These are phyloP conservation scores for Delphinella strobiligena DNA, from an alignment of 2,329 filamentous ascomycete genomes.

Conservation along the genomic window DNA sequence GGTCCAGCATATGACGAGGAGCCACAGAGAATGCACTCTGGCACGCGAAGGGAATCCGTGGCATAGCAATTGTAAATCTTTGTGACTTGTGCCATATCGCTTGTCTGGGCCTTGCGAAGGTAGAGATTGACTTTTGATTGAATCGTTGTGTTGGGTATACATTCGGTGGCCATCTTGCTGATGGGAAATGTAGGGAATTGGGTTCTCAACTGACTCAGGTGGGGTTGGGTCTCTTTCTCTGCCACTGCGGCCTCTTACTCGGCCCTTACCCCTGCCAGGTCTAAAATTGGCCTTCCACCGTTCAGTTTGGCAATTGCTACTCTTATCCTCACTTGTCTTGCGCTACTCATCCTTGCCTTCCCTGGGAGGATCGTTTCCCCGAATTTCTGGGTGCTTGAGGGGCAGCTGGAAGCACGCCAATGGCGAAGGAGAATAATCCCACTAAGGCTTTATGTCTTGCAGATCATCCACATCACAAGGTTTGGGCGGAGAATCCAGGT, in stretches of 20 bases:
- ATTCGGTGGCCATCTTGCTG: background rate
- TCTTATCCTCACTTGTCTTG: conserved; percentile 15
- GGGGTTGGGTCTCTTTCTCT: too few species aligned
- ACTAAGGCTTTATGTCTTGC: conserved; percentile 18
- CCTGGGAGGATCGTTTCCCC: conserved; percentile 17
- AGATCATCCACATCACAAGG: conserved; percentile 18
- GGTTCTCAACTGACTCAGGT: too few species aligned
- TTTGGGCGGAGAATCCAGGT: conserved; percentile 12
- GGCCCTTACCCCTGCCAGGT: too few species aligned
- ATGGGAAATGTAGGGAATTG: background rate
- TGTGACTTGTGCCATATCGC: conserved; percentile 38
- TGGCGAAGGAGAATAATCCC: conserved; percentile 13
- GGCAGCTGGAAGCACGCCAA: conserved; percentile 8
- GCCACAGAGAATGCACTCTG: conserved; percentile 33
- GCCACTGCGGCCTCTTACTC: too few species aligned
- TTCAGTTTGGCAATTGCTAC: conserved; percentile 13
- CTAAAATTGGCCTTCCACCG: too few species aligned
- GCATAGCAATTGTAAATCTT: conserved; percentile 49
- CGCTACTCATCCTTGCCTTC: conserved; percentile 15
- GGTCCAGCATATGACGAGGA: conserved; percentile 26
- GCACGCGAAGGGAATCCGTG: conserved; percentile 29
- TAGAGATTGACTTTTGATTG: conserved; percentile 12
- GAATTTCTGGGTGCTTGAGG: conserved; percentile 11
- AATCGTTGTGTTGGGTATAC: too few species aligned
- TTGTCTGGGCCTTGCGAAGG: conserved; percentile 39